Percentiles rank a stretch among this genome's conserved stretches.
These are phyloP conservation scores for Raphanus sativus DNA, from an alignment of 345 rosid species.

Conservation along the genomic window DNA sequence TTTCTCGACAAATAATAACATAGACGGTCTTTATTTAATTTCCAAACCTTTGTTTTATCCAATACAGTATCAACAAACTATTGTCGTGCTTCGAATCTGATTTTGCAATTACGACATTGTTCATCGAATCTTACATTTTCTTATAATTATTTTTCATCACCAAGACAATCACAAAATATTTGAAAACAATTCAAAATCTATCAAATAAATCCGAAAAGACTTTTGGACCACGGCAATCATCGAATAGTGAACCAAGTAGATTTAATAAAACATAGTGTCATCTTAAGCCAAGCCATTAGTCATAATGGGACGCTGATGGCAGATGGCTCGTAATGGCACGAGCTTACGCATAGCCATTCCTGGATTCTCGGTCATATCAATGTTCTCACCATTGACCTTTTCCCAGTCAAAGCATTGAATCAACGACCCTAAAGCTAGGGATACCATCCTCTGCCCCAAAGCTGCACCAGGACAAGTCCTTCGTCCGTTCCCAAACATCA, in stretches of 20 bases:
- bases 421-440: conserved; percentile 43
- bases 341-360: conserved; percentile 47
- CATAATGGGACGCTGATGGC: conserved; percentile 43
- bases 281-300: conserved; percentile 17
- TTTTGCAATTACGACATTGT: neutral
- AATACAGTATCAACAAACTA: neutral
- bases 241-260: neutral
- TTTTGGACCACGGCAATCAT: neutral
- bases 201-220: neutral
- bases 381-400: conserved; percentile 31
- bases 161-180: neutral
- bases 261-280: neutral
- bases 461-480: conserved; percentile 50
- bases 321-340: conserved; percentile 37
- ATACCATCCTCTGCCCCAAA: conserved; percentile 41
- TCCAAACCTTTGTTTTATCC: neutral
- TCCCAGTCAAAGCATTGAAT: conserved; percentile 55
- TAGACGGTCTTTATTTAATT: no score
- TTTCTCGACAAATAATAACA: no score
- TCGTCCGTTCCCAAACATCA: conserved; percentile 51
- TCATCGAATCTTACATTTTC: neutral
- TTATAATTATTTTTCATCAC: neutral
- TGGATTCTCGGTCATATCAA: conserved; percentile 47
- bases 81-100: neutral
- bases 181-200: neutral